phyloP scores from a whole-genome alignment of 139 green algal species.

The Chlorella sorokiniana region DNA sequence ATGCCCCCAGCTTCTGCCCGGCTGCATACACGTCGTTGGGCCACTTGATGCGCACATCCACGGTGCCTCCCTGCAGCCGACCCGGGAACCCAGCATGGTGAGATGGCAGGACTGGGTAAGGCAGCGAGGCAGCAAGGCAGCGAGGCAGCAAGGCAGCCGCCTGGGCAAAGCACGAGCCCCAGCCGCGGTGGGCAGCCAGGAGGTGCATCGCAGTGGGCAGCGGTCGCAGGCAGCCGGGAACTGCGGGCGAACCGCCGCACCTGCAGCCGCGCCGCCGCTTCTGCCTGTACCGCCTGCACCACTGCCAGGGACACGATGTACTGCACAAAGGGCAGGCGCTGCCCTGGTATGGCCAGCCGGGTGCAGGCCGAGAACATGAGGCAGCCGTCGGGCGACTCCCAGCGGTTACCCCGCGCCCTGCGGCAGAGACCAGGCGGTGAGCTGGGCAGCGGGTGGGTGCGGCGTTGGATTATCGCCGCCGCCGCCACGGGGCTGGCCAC shows the following conservation, averaged over 20 bases:
- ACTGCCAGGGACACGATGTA: conserved; percentile 92
- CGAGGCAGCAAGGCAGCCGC: too few species aligned
- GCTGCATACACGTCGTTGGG: conserved; percentile 93
- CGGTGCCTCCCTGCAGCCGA: conserved; percentile 6
- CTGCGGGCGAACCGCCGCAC: background rate
- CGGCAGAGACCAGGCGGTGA: background rate
- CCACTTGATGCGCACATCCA: conserved; percentile 93
- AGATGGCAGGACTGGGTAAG: too few species aligned
- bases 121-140: background rate
- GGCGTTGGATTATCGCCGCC: too few species aligned
- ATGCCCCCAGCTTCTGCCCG: conserved; percentile 89
- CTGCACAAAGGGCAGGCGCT: conserved; percentile 89
- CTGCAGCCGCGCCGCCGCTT: conserved; percentile 31
- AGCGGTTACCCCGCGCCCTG: conserved; percentile 88
- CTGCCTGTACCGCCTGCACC: conserved; percentile 71
- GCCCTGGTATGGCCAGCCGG: conserved; percentile 52
- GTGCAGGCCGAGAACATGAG: conserved; percentile 88
- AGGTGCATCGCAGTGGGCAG: too few species aligned
- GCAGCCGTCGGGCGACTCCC: conserved; percentile 87
- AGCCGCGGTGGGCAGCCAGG: too few species aligned
- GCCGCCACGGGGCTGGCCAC: too few species aligned
- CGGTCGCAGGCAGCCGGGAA: too few species aligned
- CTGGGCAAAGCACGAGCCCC: too few species aligned
- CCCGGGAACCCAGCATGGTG: conserved; percentile 4
- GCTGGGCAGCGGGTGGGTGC: too few species aligned